Conservation (phyloP, 768 basidiomycete species). For the Vararia minispora region DNA sequence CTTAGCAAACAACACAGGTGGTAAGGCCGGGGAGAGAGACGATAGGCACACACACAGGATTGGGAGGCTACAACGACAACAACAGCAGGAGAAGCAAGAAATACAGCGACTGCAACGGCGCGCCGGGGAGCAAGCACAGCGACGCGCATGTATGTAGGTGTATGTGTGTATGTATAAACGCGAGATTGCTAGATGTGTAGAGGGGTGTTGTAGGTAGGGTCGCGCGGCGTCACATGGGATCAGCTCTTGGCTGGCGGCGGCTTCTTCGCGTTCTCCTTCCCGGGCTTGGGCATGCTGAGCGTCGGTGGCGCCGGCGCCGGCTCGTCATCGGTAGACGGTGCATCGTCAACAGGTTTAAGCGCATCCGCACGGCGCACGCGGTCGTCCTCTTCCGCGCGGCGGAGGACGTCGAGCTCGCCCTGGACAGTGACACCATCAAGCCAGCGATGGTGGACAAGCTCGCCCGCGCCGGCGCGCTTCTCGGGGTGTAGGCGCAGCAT, state of each 20-base stretch:
- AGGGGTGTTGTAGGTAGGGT: too few relatives aligned
- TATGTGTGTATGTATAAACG: too few relatives aligned
- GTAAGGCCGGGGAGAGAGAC: too few relatives aligned
- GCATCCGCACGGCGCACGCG: conserved; percentile 30
- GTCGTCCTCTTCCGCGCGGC: conserved; percentile 49
- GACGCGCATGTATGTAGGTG: too few relatives aligned
- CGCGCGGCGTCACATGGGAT: too few relatives aligned
- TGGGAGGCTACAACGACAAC: too few relatives aligned
- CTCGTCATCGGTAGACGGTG: conserved; percentile 11
- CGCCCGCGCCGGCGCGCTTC: conserved; percentile 78
- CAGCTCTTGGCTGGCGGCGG: conserved; percentile 4
- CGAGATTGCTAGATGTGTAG: too few relatives aligned
- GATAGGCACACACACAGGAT: too few relatives aligned
- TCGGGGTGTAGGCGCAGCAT: conserved; percentile 90
- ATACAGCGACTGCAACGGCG: too few relatives aligned
- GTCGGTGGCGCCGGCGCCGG: conserved; percentile 10
- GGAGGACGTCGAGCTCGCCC: conserved; percentile 80
- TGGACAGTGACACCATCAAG: conserved; percentile 76
- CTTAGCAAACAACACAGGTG: too few relatives aligned
- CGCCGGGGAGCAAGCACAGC: too few relatives aligned
- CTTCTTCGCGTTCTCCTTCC: conserved; percentile 14
- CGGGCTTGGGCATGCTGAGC: conserved; percentile 10
- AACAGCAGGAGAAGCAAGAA: too few relatives aligned
- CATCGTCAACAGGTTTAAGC: conserved; percentile 72
- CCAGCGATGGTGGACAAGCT: conserved; percentile 82